Evolutionary conservation across 2,329 filamentous ascomycete genomes (phyloP).

Genomic region (Cladosporium sp.): DNA sequence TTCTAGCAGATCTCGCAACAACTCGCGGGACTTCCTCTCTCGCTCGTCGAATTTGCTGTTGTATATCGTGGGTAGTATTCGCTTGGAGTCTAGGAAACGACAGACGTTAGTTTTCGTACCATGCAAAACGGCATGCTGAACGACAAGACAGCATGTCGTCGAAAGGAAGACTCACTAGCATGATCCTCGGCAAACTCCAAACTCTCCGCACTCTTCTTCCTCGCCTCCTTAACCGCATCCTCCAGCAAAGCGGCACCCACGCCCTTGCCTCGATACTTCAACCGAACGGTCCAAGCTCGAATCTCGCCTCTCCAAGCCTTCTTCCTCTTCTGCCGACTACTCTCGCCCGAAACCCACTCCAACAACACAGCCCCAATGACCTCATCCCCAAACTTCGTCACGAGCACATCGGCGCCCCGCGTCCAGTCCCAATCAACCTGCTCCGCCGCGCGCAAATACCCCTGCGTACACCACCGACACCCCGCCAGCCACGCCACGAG

Average conservation of each 20-base stretch:
- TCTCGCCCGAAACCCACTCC: conserved; percentile 52
- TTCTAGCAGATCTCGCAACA: conserved; percentile 34
- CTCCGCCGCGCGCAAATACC: conserved; percentile 62
- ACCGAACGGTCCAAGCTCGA: conserved; percentile 74
- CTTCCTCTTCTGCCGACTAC: conserved; percentile 35
- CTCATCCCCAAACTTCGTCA: conserved; percentile 62
- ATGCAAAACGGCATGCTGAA: no score
- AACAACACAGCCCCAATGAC: conserved; percentile 69
- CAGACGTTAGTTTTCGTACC: not conserved
- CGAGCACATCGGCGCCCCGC: conserved; percentile 45
- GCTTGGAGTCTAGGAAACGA: conserved; percentile 38
- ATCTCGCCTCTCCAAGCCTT: conserved; percentile 65
- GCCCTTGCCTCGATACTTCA: conserved; percentile 64
- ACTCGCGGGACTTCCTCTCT: conserved; percentile 51
- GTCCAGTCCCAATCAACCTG: conserved; percentile 60
- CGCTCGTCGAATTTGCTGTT: conserved; percentile 56
- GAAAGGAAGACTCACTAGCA: conserved; percentile 56
- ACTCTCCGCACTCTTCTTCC: conserved; percentile 63
- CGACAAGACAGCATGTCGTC: not conserved
- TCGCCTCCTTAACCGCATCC: conserved; percentile 64
- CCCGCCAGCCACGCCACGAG: conserved; percentile 59
- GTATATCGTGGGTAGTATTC: conserved; percentile 59
- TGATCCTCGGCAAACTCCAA: conserved; percentile 72
- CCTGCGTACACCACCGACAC: conserved; percentile 55
- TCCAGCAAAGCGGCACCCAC: conserved; percentile 68